A percentile compares a stretch with the other conserved stretches of the same genome.
Evolutionary conservation across 1,284 basidiomycete species (phyloP).

Genomic region (Trametes sp.): DNA sequence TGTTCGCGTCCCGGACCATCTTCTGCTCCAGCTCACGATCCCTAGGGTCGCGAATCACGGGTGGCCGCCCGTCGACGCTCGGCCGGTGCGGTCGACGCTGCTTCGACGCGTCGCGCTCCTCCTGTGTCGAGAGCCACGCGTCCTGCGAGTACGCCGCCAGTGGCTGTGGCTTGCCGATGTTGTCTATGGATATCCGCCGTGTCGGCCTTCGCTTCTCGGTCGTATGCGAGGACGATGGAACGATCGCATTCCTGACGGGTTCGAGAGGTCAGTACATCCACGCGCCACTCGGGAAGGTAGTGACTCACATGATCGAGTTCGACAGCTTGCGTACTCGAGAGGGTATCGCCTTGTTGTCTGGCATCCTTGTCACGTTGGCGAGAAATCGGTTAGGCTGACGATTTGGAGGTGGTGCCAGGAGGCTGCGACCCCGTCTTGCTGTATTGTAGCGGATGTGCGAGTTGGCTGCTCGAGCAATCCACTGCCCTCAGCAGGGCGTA

Average conservation of each 20-base stretch:
- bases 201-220: background rate
- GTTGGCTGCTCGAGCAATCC: slow-evolving; percentile 11
- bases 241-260: slow-evolving; percentile 5
- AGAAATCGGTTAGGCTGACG: too few species aligned
- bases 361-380: too few species aligned
- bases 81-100: background rate
- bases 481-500: background rate
- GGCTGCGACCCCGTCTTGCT: background rate
- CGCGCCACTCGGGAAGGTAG: background rate
- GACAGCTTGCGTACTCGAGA: slow-evolving; percentile 15
- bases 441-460: slow-evolving; percentile 5
- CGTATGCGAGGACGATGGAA: background rate
- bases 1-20: background rate
- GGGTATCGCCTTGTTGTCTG: too few species aligned
- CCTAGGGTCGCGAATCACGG: background rate
- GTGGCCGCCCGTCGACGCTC: slow-evolving; percentile 3
- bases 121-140: background rate
- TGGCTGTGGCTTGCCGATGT: slow-evolving; percentile 3
- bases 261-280: slow-evolving; percentile 1
- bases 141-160: background rate
- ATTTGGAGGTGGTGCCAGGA: too few species aligned
- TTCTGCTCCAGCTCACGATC: background rate
- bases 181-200: slow-evolving; percentile 6
- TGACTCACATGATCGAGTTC: slow-evolving; percentile 13
- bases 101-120: background rate